Evolutionary conservation across 805 yeast species (phyloP), one percentile per base, ranked within the genome.

Genomic region (Ogataea zsoltii): DNA sequence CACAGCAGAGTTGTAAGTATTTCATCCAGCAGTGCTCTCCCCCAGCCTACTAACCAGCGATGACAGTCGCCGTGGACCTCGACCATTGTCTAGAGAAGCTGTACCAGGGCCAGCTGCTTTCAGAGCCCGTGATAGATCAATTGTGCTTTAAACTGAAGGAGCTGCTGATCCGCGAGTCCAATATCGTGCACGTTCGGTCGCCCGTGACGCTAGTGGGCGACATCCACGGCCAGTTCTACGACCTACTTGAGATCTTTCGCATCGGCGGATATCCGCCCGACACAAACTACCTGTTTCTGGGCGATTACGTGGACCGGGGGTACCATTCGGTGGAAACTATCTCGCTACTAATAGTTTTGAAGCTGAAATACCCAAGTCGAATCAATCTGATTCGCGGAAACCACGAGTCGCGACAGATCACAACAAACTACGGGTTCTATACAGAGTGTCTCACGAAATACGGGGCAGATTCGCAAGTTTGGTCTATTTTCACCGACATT

Each of bases 181-280:
- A 94, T 61, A 95, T 94, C 30, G 88, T 92, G 40, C 85, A 88
- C 35, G 72, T 94, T 7, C 71, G 73, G 29, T 79, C 95, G 2
- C 99, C 99, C 1, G 88, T 94, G 10, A 89, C 98, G 0, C 88
- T 94, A 7, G 97, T 94, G 4, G 99, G 99, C 1, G 99, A 94
- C 62, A 92, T 94, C 37, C 99, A 94, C 59, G 99, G 98, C 7
- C 99, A 94, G 66, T 94, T 88, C 61, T 95, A 91, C 63, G 99
- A 94, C 63, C 70, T 94, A 44, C 66, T 94, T 25, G 99, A 94
- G 64, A 89, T 94, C 28, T 94, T 94, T 68, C 81, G 84, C 48
- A 94, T 92, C 31, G 98, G 97, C 0, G 99, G 98, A 0, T 78
- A 80, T 41, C 86, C 96, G 3, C 98, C 99, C 0, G 85, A 85